Conservation (phyloP, 2,329 filamentous ascomycete species). For the Colletotrichum chrysophilum region DNA sequence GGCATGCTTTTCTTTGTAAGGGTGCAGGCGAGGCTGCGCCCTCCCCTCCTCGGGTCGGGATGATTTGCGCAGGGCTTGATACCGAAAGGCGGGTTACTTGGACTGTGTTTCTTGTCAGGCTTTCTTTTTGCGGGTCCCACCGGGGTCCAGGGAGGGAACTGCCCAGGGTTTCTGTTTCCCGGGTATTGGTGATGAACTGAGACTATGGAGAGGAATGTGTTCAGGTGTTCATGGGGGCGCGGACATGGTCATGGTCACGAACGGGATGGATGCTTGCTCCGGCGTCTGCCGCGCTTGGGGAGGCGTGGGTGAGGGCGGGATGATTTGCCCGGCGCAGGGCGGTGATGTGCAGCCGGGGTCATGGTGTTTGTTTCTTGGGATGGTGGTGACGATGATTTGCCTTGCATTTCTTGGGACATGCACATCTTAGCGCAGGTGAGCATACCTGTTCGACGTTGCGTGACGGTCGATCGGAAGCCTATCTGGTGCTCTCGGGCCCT, state of each 20-base stretch:
- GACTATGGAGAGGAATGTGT: not conserved
- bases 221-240: not conserved
- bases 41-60: not conserved
- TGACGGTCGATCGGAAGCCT: not conserved
- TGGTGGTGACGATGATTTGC: not conserved
- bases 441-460: not conserved
- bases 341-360: not conserved
- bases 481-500: not conserved
- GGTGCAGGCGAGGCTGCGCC: not conserved
- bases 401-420: not conserved
- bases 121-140: not conserved
- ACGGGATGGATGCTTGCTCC: not conserved
- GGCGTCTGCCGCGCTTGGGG: not conserved
- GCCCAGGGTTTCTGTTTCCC: not conserved
- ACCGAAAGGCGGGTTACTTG: not conserved
- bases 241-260: not conserved
- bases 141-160: not conserved
- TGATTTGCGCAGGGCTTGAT: conserved; percentile 3
- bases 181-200: not conserved
- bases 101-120: not conserved
- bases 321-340: not conserved
- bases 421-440: not conserved
- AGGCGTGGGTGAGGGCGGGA: not conserved
- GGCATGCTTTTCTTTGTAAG: not conserved
- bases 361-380: not conserved